phyloP scores from a whole-genome alignment of 176 grass and related monocot genomes.

The Melocanna baccifera region DNA sequence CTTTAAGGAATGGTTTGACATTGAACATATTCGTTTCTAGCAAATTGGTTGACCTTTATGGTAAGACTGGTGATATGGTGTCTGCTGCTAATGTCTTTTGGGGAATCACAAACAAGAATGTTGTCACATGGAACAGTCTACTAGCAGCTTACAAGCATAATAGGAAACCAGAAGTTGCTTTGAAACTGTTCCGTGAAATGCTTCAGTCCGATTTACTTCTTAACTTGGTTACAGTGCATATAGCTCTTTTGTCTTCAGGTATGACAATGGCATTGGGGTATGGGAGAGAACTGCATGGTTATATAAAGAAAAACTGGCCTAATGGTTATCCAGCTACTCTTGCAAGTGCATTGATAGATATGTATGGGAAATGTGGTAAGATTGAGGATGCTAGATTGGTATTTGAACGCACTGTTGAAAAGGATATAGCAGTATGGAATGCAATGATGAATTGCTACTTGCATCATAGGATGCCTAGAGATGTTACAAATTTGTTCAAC shows the following conservation, averaged over 20 bases:
- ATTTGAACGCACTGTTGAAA: slow-evolving; percentile 38
- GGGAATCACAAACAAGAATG: slow-evolving; percentile 56
- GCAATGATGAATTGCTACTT: slow-evolving; percentile 56
- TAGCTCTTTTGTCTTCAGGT: slow-evolving; percentile 55
- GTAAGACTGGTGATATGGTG: slow-evolving; percentile 45
- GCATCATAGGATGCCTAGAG: slow-evolving; percentile 51
- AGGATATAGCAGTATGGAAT: slow-evolving; percentile 65
- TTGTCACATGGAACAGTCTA: slow-evolving; percentile 64
- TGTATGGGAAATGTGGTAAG: slow-evolving; percentile 74
- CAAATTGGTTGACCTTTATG: slow-evolving; percentile 65
- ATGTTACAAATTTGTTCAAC: slow-evolving; percentile 38
- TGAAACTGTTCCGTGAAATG: slow-evolving; percentile 52
- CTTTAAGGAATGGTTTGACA: slow-evolving; percentile 51
- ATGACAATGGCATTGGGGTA: slow-evolving; percentile 45
- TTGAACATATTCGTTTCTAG: slow-evolving; percentile 66
- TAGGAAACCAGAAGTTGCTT: slow-evolving; percentile 51
- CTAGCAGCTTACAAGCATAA: slow-evolving; percentile 58
- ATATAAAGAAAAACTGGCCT: slow-evolving; percentile 54
- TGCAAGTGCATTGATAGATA: slow-evolving; percentile 53
- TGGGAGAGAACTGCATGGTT: slow-evolving; percentile 51
- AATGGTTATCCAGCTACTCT: slow-evolving; percentile 40
- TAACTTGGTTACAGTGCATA: slow-evolving; percentile 48
- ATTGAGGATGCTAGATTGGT: slow-evolving; percentile 50
- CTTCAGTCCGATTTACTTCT: slow-evolving; percentile 38
- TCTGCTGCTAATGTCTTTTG: slow-evolving; percentile 51